A percentile compares a stretch with the other conserved stretches of the same genome.
Evolutionary conservation across 1,284 basidiomycete genomes (phyloP).

Genomic region (Pseudozyma hubeiensis): DNA sequence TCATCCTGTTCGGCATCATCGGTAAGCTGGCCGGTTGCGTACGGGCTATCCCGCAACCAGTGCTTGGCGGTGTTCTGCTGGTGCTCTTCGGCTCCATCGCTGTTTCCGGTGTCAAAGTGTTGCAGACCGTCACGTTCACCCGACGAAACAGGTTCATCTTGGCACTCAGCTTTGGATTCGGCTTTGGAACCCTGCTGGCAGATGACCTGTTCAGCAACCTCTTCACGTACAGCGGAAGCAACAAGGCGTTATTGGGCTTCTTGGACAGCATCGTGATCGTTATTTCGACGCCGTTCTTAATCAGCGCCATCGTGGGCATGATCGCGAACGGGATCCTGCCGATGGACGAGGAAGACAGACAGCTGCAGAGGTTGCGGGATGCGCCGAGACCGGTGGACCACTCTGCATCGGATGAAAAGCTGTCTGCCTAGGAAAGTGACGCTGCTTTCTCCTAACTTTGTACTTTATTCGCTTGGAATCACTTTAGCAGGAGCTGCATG

Average conservation of each 20-base stretch:
- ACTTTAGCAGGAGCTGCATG: too few relatives aligned
- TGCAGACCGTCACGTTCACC: conserved; percentile 77
- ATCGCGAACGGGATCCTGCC: conserved; percentile 57
- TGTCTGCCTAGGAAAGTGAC: conserved; percentile 10
- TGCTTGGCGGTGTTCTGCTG: conserved; percentile 76
- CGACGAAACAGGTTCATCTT: conserved; percentile 80
- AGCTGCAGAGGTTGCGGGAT: conserved; percentile 8
- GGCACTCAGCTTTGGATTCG: conserved; percentile 75
- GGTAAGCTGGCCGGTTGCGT: conserved; percentile 80
- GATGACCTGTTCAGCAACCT: conserved; percentile 68
- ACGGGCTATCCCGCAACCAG: conserved; percentile 76
- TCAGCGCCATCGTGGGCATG: conserved; percentile 73
- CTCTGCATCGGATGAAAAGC: conserved; percentile 23
- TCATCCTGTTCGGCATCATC: conserved; percentile 71
- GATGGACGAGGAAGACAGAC: conserved; percentile 54
- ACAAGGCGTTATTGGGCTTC: conserved; percentile 76
- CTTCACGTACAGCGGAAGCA: conserved; percentile 70
- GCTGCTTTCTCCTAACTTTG: background rate
- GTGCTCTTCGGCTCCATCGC: conserved; percentile 70
- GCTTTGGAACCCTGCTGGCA: conserved; percentile 75
- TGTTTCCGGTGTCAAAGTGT: conserved; percentile 78
- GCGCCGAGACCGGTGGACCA: background rate
- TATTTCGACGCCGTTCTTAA: conserved; percentile 74
- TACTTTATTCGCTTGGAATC: background rate
- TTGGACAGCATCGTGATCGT: conserved; percentile 83